Percentiles rank a stretch among this genome's conserved stretches.
Evolutionary conservation across 768 basidiomycete genomes (phyloP).

Genomic region (Russula emetica): DNA sequence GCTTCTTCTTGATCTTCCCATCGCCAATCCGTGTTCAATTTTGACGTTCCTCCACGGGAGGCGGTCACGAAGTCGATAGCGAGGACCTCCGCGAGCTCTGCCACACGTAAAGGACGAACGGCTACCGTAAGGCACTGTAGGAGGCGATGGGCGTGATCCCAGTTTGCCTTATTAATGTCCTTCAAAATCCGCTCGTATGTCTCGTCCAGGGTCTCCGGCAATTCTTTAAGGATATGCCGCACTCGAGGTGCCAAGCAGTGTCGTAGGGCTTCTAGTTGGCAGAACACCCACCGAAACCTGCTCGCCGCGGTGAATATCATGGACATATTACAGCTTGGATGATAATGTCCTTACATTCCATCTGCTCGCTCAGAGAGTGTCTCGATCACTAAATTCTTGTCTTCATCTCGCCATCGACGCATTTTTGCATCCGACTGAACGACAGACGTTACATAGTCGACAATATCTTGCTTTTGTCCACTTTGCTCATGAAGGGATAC

Average conservation of each 20-base stretch:
- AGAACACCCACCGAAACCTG: neutral
- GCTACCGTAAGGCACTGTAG: slow-evolving; percentile 1
- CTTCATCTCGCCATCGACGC: neutral
- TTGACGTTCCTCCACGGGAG: neutral
- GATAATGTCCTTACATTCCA: neutral
- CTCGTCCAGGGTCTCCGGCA: neutral
- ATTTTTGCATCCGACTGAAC: neutral
- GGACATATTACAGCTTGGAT: neutral
- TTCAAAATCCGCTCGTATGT: neutral
- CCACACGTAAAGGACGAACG: neutral
- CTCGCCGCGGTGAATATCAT: neutral
- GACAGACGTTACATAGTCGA: neutral
- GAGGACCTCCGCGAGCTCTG: neutral
- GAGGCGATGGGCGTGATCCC: neutral
- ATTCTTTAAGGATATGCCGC: neutral
- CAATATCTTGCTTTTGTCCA: slow-evolving; percentile 1
- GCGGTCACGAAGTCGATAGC: neutral
- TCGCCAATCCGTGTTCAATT: slow-evolving; percentile 3
- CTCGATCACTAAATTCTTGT: neutral
- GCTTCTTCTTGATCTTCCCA: slow-evolving; percentile 1
- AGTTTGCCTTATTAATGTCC: slow-evolving; percentile 5
- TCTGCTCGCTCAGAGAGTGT: neutral
- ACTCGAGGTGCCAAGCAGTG: neutral
- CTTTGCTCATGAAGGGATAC: slow-evolving; percentile 1
- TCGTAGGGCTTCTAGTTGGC: neutral